Percentiles rank a stretch among this genome's conserved stretches.
Conservation (phyloP, 1,284 basidiomycete species). For the Malassezia arunalokei region DNA sequence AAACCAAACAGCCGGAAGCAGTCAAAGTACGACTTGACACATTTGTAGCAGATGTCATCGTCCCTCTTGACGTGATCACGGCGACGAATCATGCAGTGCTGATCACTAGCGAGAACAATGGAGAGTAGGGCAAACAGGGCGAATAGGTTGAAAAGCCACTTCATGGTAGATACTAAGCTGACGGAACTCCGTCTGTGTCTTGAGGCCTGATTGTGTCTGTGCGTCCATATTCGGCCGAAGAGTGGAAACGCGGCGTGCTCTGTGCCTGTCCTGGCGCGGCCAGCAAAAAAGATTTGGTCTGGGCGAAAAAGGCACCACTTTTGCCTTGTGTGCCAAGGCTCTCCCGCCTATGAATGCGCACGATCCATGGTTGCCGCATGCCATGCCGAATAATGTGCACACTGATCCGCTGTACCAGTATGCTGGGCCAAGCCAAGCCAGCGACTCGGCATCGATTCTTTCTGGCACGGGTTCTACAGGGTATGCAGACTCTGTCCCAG, state of each 20-base stretch:
- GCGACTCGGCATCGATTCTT: background rate
- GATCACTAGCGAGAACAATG: background rate
- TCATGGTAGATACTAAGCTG: background rate
- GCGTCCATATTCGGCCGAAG: background rate
- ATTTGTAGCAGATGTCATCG: background rate
- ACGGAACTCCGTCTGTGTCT: background rate
- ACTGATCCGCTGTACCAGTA: background rate
- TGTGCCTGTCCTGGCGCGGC: background rate
- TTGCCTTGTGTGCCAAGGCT: background rate
- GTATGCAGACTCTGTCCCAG: background rate
- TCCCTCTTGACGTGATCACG: background rate
- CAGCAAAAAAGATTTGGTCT: background rate
- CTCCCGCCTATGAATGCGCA: no score
- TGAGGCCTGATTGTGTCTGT: background rate
- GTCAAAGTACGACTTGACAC: constrained; percentile 13
- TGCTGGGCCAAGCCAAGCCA: background rate
- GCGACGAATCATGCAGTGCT: background rate
- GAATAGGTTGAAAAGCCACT: background rate
- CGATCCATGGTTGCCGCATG: background rate
- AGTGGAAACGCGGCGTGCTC: no score
- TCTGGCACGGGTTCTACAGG: background rate
- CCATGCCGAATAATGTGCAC: background rate
- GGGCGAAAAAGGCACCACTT: background rate
- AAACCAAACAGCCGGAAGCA: constrained; percentile 13
- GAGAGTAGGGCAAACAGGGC: background rate